These are phyloP conservation scores for Tetragonia tetragonoides DNA, from an alignment of 148 eudicot species.

Conservation along the genomic window DNA sequence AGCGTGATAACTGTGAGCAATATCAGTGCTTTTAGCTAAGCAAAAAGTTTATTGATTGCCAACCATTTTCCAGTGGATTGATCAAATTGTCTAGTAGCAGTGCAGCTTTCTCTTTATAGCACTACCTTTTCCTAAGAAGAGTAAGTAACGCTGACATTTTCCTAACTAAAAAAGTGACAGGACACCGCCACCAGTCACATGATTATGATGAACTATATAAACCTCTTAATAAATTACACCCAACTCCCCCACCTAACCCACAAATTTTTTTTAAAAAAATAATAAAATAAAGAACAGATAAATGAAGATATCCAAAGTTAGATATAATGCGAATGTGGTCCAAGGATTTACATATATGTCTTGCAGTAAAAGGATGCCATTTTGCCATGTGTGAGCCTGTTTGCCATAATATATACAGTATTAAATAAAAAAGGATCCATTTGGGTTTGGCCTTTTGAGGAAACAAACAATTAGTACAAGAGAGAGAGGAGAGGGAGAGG, in stretches of 20 bases:
- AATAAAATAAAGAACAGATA: neutral
- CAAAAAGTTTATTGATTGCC: neutral
- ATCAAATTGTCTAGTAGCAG: neutral
- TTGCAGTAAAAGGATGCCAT: slow-evolving; percentile 1
- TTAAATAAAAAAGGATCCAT: slow-evolving; percentile 7
- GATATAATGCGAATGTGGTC: neutral
- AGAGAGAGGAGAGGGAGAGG: neutral
- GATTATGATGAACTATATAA: slow-evolving; percentile 21
- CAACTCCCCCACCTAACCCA: too few relatives aligned
- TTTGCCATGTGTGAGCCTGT: slow-evolving; percentile 14
- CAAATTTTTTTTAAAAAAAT: neutral
- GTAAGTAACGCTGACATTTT: slow-evolving; percentile 32
- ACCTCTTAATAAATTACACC: slow-evolving; percentile 1
- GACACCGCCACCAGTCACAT: slow-evolving; percentile 21
- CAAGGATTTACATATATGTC: slow-evolving; percentile 2
- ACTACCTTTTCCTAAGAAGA: slow-evolving; percentile 3
- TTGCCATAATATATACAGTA: neutral
- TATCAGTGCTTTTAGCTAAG: too few relatives aligned
- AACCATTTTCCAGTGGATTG: neutral
- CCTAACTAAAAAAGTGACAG: slow-evolving; percentile 18
- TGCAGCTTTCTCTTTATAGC: slow-evolving; percentile 13
- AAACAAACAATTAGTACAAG: neutral
- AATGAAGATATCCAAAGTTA: slow-evolving; percentile 2
- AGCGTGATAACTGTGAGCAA: too few relatives aligned
- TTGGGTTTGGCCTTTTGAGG: slow-evolving; percentile 7